These are phyloP conservation scores for Zygotorulaspora sp. DNA, from an alignment of 805 yeast genomes.

Conservation along the genomic window DNA sequence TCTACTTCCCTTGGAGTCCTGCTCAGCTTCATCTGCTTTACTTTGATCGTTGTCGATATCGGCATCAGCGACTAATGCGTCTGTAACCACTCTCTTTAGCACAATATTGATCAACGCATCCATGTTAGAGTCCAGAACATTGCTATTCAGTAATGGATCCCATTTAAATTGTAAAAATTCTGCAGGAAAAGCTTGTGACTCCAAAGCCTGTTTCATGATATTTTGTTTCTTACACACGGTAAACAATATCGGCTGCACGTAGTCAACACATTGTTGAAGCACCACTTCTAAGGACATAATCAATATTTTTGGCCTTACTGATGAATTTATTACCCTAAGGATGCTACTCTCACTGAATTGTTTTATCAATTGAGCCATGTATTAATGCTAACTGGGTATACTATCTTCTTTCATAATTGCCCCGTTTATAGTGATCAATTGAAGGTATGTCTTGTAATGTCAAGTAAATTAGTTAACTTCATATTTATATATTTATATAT, in stretches of 20 bases:
- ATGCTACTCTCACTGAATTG: not conserved
- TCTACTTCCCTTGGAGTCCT: not conserved
- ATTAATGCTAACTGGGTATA: no score
- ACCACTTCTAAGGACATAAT: slow-evolving; percentile 11
- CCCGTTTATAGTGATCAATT: no score
- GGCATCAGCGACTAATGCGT: slow-evolving; percentile 10
- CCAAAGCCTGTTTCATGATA: slow-evolving; percentile 10
- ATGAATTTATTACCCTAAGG: no score
- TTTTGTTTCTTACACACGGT: slow-evolving; percentile 2
- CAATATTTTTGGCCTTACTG: no score
- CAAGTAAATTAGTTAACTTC: no score
- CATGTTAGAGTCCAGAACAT: slow-evolving; percentile 4
- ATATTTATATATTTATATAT: no score
- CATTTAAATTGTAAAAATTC: slow-evolving; percentile 13
- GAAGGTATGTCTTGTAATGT: no score
- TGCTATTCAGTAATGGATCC: slow-evolving; percentile 11
- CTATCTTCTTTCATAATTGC: no score
- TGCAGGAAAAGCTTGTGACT: slow-evolving; percentile 6
- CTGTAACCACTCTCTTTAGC: slow-evolving; percentile 18
- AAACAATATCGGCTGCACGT: slow-evolving; percentile 9
- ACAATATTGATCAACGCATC: slow-evolving; percentile 17
- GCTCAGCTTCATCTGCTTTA: not conserved
- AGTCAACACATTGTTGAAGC: slow-evolving; percentile 16
- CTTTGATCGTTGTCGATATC: slow-evolving; percentile 3
- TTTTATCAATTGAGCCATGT: no score